These are phyloP conservation scores for Stellera chamaejasme DNA, from an alignment of 345 rosid genomes.

Conservation along the genomic window DNA sequence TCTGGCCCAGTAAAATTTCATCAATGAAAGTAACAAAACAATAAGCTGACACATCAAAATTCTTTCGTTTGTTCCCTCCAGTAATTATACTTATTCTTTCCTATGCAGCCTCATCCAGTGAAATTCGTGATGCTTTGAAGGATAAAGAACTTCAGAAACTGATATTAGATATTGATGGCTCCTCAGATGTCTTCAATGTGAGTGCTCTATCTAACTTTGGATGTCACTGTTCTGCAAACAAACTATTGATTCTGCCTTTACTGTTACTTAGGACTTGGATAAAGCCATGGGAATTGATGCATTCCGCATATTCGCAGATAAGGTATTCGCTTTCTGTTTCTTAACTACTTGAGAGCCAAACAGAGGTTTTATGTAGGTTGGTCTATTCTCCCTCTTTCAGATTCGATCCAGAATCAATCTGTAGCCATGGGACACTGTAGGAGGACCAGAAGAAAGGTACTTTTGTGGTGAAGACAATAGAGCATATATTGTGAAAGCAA, in stretches of 20 bases:
- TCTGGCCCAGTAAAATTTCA: no score
- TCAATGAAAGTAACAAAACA: no score
- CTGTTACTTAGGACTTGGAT: conserved; percentile 37
- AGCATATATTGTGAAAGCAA: no score
- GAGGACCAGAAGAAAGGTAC: background rate
- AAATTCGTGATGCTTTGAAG: conserved; percentile 33
- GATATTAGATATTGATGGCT: conserved; percentile 28
- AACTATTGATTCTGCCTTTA: conserved; percentile 9
- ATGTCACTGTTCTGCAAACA: background rate
- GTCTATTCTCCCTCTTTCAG: conserved; percentile 17
- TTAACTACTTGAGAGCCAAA: background rate
- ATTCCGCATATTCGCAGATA: conserved; percentile 38
- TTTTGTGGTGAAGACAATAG: background rate
- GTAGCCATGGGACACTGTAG: conserved; percentile 2
- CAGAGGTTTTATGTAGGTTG: background rate
- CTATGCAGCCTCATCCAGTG: conserved; percentile 45
- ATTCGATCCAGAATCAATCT: conserved; percentile 25
- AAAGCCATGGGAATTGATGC: conserved; percentile 47
- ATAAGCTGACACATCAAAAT: no score
- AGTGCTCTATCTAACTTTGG: conserved; percentile 15
- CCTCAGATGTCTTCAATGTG: conserved; percentile 37
- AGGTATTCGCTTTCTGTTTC: conserved; percentile 24
- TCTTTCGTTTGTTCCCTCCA: no score
- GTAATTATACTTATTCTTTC: background rate
- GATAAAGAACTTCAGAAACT: conserved; percentile 38